Evolutionary conservation across 2,329 filamentous ascomycete genomes (phyloP).

Genomic region (Colletotrichum trifolii): DNA sequence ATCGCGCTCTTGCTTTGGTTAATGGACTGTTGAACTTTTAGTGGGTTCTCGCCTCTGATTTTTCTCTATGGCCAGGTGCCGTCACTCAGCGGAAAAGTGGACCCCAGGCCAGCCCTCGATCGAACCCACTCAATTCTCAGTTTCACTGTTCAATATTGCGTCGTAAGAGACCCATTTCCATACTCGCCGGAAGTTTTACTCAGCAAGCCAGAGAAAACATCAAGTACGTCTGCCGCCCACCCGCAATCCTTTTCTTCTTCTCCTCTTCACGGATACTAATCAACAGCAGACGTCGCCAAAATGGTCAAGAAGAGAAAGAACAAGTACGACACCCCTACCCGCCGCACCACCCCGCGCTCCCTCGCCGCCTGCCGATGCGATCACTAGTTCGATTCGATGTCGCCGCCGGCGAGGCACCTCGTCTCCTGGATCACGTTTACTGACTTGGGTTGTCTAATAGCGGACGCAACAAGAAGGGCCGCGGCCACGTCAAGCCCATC

Average conservation of each 20-base stretch:
- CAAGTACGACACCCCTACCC: slow-evolving; percentile 61
- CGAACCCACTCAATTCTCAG: slow-evolving; percentile 8
- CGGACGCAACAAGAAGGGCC: slow-evolving; percentile 99
- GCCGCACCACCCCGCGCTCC: neutral
- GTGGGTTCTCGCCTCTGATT: neutral
- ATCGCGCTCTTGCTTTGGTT: no score
- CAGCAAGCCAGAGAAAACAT: slow-evolving; percentile 37
- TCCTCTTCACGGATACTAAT: slow-evolving; percentile 41
- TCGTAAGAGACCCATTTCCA: slow-evolving; percentile 12
- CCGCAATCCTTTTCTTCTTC: slow-evolving; percentile 36
- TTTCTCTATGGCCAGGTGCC: neutral
- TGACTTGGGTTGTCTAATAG: slow-evolving; percentile 57
- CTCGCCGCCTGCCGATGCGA: neutral
- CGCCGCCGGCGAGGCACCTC: slow-evolving; percentile 8
- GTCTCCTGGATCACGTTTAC: slow-evolving; percentile 2
- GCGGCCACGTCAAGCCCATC: slow-evolving; percentile 99
- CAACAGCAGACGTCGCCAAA: slow-evolving; percentile 64
- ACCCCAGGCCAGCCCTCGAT: slow-evolving; percentile 21
- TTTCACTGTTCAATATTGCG: neutral
- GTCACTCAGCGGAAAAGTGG: neutral
- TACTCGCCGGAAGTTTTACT: slow-evolving; percentile 24
- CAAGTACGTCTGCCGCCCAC: slow-evolving; percentile 36
- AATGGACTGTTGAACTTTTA: no score
- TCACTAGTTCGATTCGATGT: neutral
- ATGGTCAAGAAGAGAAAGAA: slow-evolving; percentile 81